Evolutionary conservation across 2,329 filamentous ascomycete genomes (phyloP), one percentile per base, ranked within the genome.

Genomic region (Aspergillus unguis): DNA sequence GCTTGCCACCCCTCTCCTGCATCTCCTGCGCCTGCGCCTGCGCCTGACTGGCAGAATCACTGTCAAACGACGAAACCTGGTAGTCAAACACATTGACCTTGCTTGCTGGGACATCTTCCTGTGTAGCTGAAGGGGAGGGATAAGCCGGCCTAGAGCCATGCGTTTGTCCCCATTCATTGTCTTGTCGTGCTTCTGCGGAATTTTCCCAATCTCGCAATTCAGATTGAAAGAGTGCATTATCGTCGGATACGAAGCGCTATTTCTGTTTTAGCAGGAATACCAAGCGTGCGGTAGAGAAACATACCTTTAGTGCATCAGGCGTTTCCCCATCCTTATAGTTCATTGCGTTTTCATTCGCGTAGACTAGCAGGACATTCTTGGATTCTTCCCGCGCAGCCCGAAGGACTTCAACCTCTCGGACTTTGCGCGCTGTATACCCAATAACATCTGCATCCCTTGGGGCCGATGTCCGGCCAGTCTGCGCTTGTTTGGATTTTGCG

Each of bases 341-440:
- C 51, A 77, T 61, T 23, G 76, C 75, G 50, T 69, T 69, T 25
- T 80, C 76, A 59, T 76, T 82, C 23, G 82, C 83, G 62, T 85
- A 86, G 2, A 86, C 77, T 7, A 86, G 74, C 1, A 86, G 65
- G 2, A 77, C 80, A 6, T 73, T 76, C 31, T 68, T 73, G 48
- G 76, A 75, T 58, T 85, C 81, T 33, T 76, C 73, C 26, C 72
- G 74, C 48, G 79, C 78, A 57, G 81, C 72, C 58, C 76, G 69
- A 47, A 85, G 73, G 7, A 85, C 83, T 53, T 83, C 77, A 40
- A 75, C 70, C 52, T 81, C 77, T 3, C 72, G 70, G 25, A 81
- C 73, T 56, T 72, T 74, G 35, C 58, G 63, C 31, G 69, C 64
- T 6, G 70, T 74, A 52, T 73, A 76, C 1, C 71, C 73, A 26